Evolutionary conservation across 2,329 filamentous ascomycete genomes (phyloP).

Genomic region (Venturia aucupariae): DNA sequence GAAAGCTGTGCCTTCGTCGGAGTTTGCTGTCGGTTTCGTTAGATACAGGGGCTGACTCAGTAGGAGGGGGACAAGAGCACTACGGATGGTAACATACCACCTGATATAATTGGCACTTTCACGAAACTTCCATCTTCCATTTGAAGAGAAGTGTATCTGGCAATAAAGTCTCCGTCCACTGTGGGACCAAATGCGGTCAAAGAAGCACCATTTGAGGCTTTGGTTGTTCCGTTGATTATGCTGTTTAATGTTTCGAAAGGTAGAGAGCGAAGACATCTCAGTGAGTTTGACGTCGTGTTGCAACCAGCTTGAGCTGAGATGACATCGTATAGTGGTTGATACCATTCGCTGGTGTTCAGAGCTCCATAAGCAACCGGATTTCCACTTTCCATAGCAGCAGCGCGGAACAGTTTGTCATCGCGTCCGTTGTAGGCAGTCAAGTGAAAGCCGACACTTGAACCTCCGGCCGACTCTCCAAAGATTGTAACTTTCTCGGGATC

Average conservation of each 20-base stretch:
- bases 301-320: constrained; percentile 55
- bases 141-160: constrained; percentile 43
- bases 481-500: constrained; percentile 36
- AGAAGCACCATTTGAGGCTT: constrained; percentile 17
- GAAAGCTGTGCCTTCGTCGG: constrained; percentile 56
- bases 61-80: background rate
- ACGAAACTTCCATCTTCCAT: constrained; percentile 51
- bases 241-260: constrained; percentile 51
- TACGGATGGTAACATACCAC: constrained; percentile 23
- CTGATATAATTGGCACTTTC: constrained; percentile 53
- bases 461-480: constrained; percentile 37
- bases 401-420: constrained; percentile 39
- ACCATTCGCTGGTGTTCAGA: constrained; percentile 17
- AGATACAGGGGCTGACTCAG: background rate
- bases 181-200: constrained; percentile 25
- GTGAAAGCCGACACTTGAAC: constrained; percentile 35
- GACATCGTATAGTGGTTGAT: constrained; percentile 53
- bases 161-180: constrained; percentile 49
- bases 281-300: constrained; percentile 21
- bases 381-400: constrained; percentile 37
- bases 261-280: constrained; percentile 46
- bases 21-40: constrained; percentile 38
- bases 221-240: constrained; percentile 38
- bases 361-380: constrained; percentile 27
- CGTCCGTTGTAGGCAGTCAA: constrained; percentile 39